Conservation (phyloP, 2,329 filamentous ascomycete genomes). For the Lachnellula cervina region DNA sequence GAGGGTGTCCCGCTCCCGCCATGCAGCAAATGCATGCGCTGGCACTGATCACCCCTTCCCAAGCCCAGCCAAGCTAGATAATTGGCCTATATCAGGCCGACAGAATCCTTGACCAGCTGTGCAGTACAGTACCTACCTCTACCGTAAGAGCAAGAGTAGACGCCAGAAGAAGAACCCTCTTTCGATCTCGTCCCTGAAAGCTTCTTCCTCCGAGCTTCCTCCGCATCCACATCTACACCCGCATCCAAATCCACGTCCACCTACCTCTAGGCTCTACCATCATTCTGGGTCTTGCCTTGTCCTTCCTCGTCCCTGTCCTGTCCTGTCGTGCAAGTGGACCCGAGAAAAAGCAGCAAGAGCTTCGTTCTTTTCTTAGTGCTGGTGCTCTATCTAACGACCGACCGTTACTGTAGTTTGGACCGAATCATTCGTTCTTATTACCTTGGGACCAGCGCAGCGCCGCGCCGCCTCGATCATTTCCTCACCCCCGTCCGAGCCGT, state of each 20-base stretch:
- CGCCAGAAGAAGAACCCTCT: too few species aligned
- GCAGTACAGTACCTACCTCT: too few species aligned
- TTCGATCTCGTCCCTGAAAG: not conserved
- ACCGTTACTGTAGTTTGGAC: not conserved
- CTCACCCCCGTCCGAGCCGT: too few species aligned
- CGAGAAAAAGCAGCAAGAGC: not conserved
- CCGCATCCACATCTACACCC: too few species aligned
- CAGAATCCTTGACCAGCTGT: slow-evolving; percentile 9
- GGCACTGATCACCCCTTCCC: not conserved
- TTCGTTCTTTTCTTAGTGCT: not conserved
- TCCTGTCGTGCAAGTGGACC: not conserved
- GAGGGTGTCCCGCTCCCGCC: not conserved
- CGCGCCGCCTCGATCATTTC: too few species aligned
- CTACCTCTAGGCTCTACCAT: too few species aligned
- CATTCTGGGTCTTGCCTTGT: too few species aligned
- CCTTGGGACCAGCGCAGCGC: too few species aligned
- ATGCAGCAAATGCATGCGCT: slow-evolving; percentile 7
- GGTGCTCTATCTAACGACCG: not conserved
- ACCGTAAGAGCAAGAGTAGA: too few species aligned
- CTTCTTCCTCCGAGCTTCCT: not conserved
- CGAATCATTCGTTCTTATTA: too few species aligned
- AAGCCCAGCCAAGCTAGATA: not conserved
- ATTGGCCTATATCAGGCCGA: not conserved
- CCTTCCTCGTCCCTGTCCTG: not conserved
- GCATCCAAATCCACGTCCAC: too few species aligned